Base-by-base conservation (phyloP, 2,329 filamentous ascomycete genomes). In the Trichoderma simmonsii region DNA sequence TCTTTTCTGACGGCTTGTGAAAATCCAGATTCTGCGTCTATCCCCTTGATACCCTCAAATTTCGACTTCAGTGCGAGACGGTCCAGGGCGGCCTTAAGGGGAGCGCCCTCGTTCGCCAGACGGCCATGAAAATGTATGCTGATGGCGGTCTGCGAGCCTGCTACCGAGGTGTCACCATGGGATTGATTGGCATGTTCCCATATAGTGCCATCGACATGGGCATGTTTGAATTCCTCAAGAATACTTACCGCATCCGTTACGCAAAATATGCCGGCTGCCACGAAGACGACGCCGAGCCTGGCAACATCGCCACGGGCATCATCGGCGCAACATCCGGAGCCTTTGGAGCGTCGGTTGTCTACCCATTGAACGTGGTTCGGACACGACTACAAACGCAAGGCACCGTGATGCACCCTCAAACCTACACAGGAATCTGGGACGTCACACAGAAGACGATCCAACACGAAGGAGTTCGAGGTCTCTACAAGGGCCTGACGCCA, bases 131-230 rank as follows among this genome's bases (percentile, higher is more conserved):
- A 80, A 97, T 99, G 92, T 94, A 91, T 85, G 87, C 86, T 54
- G 88, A 90, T 72, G 92, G 93, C 72, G 93, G 93, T 26, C 76
- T 95, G 32, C 85, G 88, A 36, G 87, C 93, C 7, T 95, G 94
- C 74, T 99, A 98, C 81, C 93, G 95, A 69, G 96, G 96, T 54
- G 87, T 99, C 39, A 95, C 94, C 0, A 96, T 98, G 89, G 96
- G 96, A 18, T 87, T 99, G 4, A 84, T 98, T 65, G 96, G 96
- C 80, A 98, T 98, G 90, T 99, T 99, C 78, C 96, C 96, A 0
- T 99, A 98, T 81, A 95, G 94, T 56, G 96, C 96, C 64, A 97
- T 99, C 79, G 96, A 99, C 79, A 91, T 99, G 78, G 94, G 93
- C 75, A 97, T 94, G 0, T 99, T 98, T 78, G 96, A 99, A 82